phyloP scores from a whole-genome alignment of 768 basidiomycete genomes.

The Termitomyces sp. region DNA sequence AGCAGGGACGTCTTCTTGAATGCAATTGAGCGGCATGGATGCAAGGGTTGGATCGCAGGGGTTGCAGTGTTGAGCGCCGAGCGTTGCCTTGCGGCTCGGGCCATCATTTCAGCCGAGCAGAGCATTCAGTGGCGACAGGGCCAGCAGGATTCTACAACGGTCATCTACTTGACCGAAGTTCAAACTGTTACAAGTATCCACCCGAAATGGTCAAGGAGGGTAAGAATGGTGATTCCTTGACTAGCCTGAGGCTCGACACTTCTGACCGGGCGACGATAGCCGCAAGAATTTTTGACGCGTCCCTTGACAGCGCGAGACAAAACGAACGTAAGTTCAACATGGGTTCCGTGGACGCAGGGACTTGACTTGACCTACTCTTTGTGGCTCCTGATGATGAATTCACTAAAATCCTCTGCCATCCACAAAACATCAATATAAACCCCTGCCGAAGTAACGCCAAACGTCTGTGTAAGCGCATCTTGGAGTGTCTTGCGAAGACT shows the following conservation, averaged over 20 bases:
- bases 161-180: too few relatives aligned
- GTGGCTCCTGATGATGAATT: slow-evolving; percentile 35
- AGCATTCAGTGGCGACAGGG: not conserved
- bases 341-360: not conserved
- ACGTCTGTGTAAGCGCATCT: slow-evolving; percentile 46
- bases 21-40: not conserved
- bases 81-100: too few relatives aligned
- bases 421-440: slow-evolving; percentile 57
- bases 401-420: slow-evolving; percentile 33
- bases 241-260: slow-evolving; percentile 26
- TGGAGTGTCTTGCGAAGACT: slow-evolving; percentile 49
- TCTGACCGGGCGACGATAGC: slow-evolving; percentile 25
- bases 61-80: too few relatives aligned
- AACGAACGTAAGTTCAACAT: not conserved
- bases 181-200: not conserved
- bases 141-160: too few relatives aligned
- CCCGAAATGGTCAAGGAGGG: slow-evolving; percentile 26
- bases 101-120: not conserved
- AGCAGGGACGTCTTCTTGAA: not conserved
- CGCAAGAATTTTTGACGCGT: slow-evolving; percentile 28
- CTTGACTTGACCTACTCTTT: slow-evolving; percentile 27
- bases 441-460: slow-evolving; percentile 46
- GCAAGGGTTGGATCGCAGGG: too few relatives aligned
- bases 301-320: slow-evolving; percentile 16
- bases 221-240: slow-evolving; percentile 35